Conservation (phyloP, 306 rosid species). For the Trifolium repens region DNA sequence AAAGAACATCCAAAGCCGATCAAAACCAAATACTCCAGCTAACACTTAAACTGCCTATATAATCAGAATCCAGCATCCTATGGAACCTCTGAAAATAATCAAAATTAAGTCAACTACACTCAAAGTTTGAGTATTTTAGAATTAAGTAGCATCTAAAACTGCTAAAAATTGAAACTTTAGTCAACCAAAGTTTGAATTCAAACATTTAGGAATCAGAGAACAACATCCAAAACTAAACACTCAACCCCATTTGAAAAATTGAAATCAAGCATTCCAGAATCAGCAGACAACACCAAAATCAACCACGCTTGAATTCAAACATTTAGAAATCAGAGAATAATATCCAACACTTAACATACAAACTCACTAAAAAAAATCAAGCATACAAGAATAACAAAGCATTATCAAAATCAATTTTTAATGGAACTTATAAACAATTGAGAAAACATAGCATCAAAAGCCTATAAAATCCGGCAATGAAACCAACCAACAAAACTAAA, state of each 20-base stretch:
- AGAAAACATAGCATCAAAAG: not conserved
- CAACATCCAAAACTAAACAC: conserved; percentile 1
- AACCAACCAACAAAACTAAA: not conserved
- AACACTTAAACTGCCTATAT: not conserved
- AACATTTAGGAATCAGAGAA: not conserved
- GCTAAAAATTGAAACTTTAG: not conserved
- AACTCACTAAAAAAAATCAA: not conserved
- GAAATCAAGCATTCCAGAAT: not conserved
- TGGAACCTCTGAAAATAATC: too few relatives aligned
- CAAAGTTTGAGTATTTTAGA: not conserved
- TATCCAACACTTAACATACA: not conserved
- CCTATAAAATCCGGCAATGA: not conserved
- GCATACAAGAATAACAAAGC: not conserved
- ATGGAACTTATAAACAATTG: too few relatives aligned
- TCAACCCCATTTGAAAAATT: not conserved
- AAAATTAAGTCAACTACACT: not conserved
- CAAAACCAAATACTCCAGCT: not conserved
- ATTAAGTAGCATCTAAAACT: not conserved
- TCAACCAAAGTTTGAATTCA: not conserved
- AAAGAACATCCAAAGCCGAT: not conserved
- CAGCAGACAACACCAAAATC: not conserved
- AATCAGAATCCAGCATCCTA: too few relatives aligned
- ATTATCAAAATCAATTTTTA: not conserved
- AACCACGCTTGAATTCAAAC: not conserved
- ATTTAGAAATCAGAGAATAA: not conserved